Conservation (phyloP, 2,329 filamentous ascomycete genomes). For the Aspergillus costaricaensis region DNA sequence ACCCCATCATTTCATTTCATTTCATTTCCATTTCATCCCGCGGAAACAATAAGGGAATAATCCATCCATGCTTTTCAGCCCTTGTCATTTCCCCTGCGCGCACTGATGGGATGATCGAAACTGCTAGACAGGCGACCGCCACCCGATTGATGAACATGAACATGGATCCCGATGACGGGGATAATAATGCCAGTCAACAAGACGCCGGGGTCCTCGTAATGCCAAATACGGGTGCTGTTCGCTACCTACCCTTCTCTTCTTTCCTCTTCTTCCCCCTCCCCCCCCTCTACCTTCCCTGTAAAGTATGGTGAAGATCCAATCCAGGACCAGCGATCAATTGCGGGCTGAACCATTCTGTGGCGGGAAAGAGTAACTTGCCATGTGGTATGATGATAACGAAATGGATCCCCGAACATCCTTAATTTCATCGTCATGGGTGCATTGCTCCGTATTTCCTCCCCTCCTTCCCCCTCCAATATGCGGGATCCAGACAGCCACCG, state of each 20-base stretch:
- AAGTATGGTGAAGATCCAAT: no score
- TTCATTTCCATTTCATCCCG: no score
- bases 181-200: no score
- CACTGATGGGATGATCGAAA: not conserved
- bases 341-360: no score
- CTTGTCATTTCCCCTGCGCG: not conserved
- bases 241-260: no score
- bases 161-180: not conserved
- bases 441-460: not conserved
- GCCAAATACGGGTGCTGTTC: no score
- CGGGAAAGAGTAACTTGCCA: not conserved
- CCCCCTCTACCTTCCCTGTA: no score
- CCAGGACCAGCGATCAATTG: no score
- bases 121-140: not conserved
- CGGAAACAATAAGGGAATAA: not conserved
- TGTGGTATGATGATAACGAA: not conserved
- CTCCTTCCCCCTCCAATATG: not conserved
- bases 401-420: not conserved
- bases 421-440: not conserved
- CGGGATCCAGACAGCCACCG: not conserved
- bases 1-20: no score
- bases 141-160: not conserved
- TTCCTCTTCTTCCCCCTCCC: no score
- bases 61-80: not conserved
- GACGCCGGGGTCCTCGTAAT: no score